Percentiles rank a stretch among this genome's conserved stretches.
Conservation (phyloP, 495 filamentous ascomycete genomes). For the Aspergillus ellipticus region DNA sequence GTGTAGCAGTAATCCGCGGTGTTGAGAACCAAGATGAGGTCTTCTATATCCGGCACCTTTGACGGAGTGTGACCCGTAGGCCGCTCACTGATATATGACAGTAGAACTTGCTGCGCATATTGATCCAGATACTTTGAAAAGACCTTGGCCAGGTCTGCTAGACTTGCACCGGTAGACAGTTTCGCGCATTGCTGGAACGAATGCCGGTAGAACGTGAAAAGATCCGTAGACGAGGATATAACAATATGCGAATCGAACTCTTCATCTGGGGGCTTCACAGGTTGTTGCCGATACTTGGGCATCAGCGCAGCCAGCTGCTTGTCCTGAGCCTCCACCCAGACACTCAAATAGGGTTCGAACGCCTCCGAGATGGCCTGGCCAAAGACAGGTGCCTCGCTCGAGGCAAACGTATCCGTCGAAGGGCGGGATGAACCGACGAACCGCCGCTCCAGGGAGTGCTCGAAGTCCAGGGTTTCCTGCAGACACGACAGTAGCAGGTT, state of each 20-base stretch:
- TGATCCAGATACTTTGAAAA: constrained; percentile 93
- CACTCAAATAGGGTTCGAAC: constrained; percentile 92
- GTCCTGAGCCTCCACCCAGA: constrained; percentile 97
- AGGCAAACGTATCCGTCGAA: constrained; percentile 90
- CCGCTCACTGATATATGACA: constrained; percentile 68
- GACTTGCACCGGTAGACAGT: constrained; percentile 80
- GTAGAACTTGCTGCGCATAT: constrained; percentile 89
- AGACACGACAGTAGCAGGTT: constrained; percentile 87
- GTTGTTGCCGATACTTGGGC: constrained; percentile 83
- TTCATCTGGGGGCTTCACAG: constrained; percentile 76
- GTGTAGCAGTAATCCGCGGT: constrained; percentile 97
- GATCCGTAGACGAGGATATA: constrained; percentile 87
- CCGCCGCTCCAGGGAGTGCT: constrained; percentile 81
- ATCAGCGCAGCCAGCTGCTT: constrained; percentile 82
- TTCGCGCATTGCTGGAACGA: constrained; percentile 93
- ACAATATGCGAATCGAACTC: constrained; percentile 90
- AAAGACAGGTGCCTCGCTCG: constrained; percentile 74
- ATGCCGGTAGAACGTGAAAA: constrained; percentile 93
- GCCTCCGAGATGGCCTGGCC: constrained; percentile 93
- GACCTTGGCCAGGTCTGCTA: constrained; percentile 80
- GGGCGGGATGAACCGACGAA: constrained; percentile 75
- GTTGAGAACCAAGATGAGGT: constrained; percentile 82
- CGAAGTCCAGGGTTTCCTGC: constrained; percentile 96
- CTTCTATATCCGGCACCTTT: constrained; percentile 62
- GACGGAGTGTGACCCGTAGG: constrained; percentile 46